A percentile compares a stretch with the other conserved stretches of the same genome.
These are phyloP conservation scores for Fusarium odoratissimum DNA, from an alignment of 2,329 filamentous ascomycete species.

Conservation along the genomic window DNA sequence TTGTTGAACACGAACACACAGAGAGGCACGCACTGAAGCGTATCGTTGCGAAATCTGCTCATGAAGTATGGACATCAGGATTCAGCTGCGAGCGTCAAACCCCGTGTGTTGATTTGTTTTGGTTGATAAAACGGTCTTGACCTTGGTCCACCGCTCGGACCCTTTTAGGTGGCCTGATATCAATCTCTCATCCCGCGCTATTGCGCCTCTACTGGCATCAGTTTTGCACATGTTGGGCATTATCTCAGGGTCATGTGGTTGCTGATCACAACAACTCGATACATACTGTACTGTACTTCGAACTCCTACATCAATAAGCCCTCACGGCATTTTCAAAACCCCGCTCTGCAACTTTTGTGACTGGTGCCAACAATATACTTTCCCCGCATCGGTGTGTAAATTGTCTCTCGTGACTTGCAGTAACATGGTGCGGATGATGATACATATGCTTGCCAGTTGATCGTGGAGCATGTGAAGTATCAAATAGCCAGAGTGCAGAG, in stretches of 20 bases:
- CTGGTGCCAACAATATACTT: constrained; percentile 30
- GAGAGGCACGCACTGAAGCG: neutral
- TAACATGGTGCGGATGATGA: constrained; percentile 19
- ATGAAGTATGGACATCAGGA: neutral
- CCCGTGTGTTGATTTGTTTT: neutral
- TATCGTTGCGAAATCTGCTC: neutral
- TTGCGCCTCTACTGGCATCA: constrained; percentile 11
- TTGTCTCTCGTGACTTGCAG: constrained; percentile 30
- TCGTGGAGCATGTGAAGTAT: neutral
- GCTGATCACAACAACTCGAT: constrained; percentile 23
- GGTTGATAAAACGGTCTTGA: neutral
- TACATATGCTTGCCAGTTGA: constrained; percentile 7
- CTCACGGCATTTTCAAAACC: constrained; percentile 14
- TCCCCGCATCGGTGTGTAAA: constrained; percentile 30
- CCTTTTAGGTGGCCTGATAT: constrained; percentile 9
- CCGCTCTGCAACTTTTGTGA: constrained; percentile 15
- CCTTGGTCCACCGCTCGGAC: constrained; percentile 20
- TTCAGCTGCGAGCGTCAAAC: neutral
- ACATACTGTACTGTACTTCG: neutral
- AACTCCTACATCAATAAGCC: constrained; percentile 12
- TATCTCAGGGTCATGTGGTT: constrained; percentile 38
- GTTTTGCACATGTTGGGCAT: constrained; percentile 31
- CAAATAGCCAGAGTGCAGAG: neutral
- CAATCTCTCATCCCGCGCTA: constrained; percentile 6
- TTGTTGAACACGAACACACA: neutral